Base-by-base conservation (phyloP, 129 eudicot genomes). In the Centrapalus pauciflorus region DNA sequence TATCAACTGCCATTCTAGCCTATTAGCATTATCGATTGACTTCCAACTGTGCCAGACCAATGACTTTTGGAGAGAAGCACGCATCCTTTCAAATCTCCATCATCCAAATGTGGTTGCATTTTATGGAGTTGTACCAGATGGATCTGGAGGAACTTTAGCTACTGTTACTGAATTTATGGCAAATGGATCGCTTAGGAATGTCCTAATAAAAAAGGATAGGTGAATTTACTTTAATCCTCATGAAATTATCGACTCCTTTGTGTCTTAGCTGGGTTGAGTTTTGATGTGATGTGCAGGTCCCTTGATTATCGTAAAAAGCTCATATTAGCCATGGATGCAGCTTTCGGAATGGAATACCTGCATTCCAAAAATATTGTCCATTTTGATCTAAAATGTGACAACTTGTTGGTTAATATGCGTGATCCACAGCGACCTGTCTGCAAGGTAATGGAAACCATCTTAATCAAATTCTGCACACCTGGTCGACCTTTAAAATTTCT, bases 261-360 rank as follows among this genome's bases (percentile, higher is more conserved):
- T 50, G 40, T 55, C 56, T 48, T 64, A 32, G 37, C 4, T 62
- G 9, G 13, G 54, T 40, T 61, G 24, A 57, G 28, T 52, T 55
- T 13, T 55, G 26, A 41, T 73, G 51, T 69, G 66, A 75, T 29
- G n/a, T n/a, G 4, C 17, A 87, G 95, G 75, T 54, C 76, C 14
- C 83, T 87, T 21, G 89, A 87, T 73, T 75, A 61, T 40, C 83
- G 75, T 29, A 83, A 37, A 25, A 87, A 78, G 82, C 95, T 87
- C 60, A 72, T 81, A 38, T 71, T 87, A 37, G 95, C 95, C 57
- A 83, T 83, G 95, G 90, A 87, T 73, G 87, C 90, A 38, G 90
- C 95, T 60, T 80, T 83, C 78, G 95, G 95, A 59, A 83, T 87
- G 90, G 90, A 87, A 62, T 87, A 87, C 77, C 74, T 87, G 78